Evolutionary conservation across 257 asterid species (phyloP), one percentile per base, ranked within the genome.

Genomic region (Fraxinus excelsior): DNA sequence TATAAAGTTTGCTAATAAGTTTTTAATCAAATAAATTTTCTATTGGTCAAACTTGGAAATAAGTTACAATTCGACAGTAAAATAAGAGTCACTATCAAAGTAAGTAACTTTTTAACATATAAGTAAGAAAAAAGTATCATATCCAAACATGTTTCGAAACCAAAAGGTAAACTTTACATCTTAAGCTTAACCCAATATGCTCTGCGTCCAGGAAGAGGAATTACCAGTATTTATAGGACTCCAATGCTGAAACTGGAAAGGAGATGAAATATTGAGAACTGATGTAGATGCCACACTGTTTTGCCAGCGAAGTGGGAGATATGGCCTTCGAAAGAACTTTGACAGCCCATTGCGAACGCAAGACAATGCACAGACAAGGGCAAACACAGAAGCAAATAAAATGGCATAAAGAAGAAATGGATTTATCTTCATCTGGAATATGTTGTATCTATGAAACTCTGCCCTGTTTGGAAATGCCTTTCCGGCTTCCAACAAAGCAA

Each of bases 401-500:
- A 85, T 26, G 28, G 77, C 84, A 65, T 77, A 79, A 67, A 87
- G 78, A 72, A 87, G 42, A 14, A 80, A 14, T 28, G 88, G 84
- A 76, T 87, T 85, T 66, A 85, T 78, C 84, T 83, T 85, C 85
- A 78, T 72, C 76, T 58, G 82, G 23, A 88, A 67, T 75, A 84
- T 81, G 56, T 82, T 85, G 66, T 87, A 84, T 56, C 82, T 74
- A 25, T 29, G 80, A 74, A 82, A 75, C 35, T 78, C 82, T 72
- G 70, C 73, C 85, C 88, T 64, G 32, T 70, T 69, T 62, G 91
- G 74, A 76, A 85, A 73, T 70, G 81, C 74, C 79, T 84, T 88
- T 28, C 90, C 96, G 46, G 96, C 96, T 90, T 90, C 96, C 80
- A 82, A 83, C 60, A 90, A 76, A 26, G 93, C 96, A 81, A 87